Conservation (phyloP, 2,329 filamentous ascomycete species). For the Teratosphaeria destructans region DNA sequence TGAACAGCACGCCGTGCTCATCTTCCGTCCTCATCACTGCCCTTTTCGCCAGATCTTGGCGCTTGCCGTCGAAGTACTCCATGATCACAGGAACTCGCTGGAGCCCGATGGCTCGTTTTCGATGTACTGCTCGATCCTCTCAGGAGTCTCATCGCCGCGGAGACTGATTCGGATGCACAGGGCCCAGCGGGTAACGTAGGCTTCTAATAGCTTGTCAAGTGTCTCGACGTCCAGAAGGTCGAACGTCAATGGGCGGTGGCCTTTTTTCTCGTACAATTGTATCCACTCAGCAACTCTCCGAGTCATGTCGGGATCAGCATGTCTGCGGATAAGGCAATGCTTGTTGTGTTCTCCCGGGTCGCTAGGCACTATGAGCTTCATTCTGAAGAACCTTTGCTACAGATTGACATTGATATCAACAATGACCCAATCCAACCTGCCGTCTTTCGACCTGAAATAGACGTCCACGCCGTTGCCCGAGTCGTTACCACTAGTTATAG, state of each 20-base stretch:
- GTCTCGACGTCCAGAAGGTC: neutral
- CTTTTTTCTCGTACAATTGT: neutral
- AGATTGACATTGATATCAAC: neutral
- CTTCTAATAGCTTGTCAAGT: conserved; percentile 2
- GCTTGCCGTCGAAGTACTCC: conserved; percentile 3
- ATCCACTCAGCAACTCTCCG: neutral
- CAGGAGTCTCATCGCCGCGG: conserved; percentile 6
- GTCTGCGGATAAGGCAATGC: neutral
- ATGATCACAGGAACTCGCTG: conserved; percentile 6
- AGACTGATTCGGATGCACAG: conserved; percentile 2
- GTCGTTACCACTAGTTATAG: neutral
- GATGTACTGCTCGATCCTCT: conserved; percentile 6
- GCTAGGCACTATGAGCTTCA: neutral
- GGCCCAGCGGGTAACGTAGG: conserved; percentile 3
- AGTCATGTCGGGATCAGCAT: neutral
- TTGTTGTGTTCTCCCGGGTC: neutral
- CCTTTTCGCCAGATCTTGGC: neutral
- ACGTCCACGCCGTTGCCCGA: neutral
- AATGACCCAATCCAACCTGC: neutral
- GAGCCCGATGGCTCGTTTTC: neutral
- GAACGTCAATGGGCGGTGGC: neutral
- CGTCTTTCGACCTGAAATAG: neutral
- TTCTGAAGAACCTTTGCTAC: neutral
- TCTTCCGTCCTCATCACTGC: neutral
- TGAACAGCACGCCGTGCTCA: neutral